Evolutionary conservation across 2,329 filamentous ascomycete species (phyloP).

Genomic region (Sporothrix phasma): DNA sequence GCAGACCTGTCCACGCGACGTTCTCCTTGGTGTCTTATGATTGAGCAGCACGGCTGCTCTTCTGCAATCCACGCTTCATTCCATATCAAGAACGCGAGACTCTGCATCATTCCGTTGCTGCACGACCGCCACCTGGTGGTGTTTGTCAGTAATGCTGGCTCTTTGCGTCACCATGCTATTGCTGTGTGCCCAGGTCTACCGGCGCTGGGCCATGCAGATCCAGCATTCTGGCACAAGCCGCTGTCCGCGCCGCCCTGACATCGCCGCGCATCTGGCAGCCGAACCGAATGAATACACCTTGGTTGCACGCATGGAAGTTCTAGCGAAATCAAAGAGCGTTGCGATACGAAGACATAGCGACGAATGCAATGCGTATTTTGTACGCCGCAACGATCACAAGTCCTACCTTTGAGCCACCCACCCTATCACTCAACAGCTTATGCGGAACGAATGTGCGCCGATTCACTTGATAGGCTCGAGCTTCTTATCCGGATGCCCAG

Average conservation of each 20-base stretch:
- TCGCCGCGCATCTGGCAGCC: not conserved
- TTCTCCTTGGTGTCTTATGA: conserved; percentile 21
- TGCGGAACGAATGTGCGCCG: too few relatives aligned
- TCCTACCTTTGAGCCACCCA: too few relatives aligned
- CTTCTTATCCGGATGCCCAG: too few relatives aligned
- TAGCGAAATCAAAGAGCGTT: not conserved
- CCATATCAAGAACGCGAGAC: conserved; percentile 18
- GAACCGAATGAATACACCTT: not conserved
- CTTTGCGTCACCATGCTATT: conserved; percentile 18
- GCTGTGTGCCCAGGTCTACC: conserved; percentile 14
- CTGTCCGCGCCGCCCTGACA: not conserved
- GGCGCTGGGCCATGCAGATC: conserved; percentile 9
- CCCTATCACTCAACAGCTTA: too few relatives aligned
- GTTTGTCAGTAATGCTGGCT: conserved; percentile 17
- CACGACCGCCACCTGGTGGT: conserved; percentile 18
- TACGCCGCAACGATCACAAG: too few relatives aligned
- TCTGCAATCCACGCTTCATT: conserved; percentile 7
- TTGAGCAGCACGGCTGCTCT: conserved; percentile 17
- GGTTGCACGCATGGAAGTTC: not conserved
- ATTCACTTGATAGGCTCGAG: too few relatives aligned
- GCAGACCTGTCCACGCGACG: conserved; percentile 17
- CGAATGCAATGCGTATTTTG: too few relatives aligned
- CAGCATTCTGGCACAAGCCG: not conserved
- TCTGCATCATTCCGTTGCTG: conserved; percentile 17
- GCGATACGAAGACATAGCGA: too few relatives aligned